Conservation (phyloP, 176 grass and related monocot species). For the Chrysopogon serrulatus region DNA sequence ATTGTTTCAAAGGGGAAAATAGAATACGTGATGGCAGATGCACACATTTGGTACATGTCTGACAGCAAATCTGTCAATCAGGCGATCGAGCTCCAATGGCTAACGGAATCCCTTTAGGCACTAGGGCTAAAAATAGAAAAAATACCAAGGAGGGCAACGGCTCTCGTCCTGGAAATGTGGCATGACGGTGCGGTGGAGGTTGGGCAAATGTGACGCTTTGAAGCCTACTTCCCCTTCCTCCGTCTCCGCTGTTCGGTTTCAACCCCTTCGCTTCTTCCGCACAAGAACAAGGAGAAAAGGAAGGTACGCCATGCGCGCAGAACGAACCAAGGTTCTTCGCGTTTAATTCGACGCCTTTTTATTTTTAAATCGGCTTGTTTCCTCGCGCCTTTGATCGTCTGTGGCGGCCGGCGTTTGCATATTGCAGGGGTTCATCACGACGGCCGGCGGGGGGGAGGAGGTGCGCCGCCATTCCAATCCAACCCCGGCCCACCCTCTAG, state of each 20-base stretch:
- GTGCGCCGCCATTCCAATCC: not conserved
- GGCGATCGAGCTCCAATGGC: constrained; percentile 2
- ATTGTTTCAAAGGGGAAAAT: no score
- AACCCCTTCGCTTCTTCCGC: constrained; percentile 38
- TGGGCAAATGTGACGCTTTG: constrained; percentile 32
- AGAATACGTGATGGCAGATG: not conserved
- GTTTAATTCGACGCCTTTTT: not conserved
- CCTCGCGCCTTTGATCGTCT: not conserved
- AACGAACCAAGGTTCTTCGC: not conserved
- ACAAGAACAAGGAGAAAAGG: constrained; percentile 21
- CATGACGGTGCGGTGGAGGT: constrained; percentile 19
- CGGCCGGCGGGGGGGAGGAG: not conserved
- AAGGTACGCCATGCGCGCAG: constrained; percentile 4
- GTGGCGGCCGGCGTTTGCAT: not conserved
- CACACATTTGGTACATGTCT: not conserved
- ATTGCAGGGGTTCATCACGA: constrained; percentile 41
- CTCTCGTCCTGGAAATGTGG: constrained; percentile 25
- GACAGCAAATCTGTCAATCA: not conserved
- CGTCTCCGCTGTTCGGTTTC: constrained; percentile 14
- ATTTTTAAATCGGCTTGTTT: not conserved
- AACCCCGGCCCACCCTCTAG: not conserved
- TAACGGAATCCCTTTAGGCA: not conserved
- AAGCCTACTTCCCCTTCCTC: constrained; percentile 40
- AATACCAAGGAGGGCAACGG: not conserved
- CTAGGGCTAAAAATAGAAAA: constrained; percentile 39